These are phyloP conservation scores for Aspergillus ustus DNA, from an alignment of 2,329 filamentous ascomycete genomes.

Conservation along the genomic window DNA sequence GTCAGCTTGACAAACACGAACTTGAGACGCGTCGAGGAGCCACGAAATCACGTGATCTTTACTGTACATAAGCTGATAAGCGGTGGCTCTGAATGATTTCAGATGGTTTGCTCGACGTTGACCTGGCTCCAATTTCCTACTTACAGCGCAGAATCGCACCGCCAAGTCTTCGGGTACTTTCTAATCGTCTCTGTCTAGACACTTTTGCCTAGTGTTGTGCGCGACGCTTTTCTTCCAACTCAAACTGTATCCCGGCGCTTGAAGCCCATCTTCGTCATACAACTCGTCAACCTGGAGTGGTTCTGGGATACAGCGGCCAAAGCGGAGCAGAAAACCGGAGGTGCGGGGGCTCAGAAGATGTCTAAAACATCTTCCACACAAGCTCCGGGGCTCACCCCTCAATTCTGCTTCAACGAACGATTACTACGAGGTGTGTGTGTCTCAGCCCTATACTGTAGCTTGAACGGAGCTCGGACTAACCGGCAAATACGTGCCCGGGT, in stretches of 20 bases:
- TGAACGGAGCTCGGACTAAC: conserved; percentile 14
- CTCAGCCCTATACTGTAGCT: background rate
- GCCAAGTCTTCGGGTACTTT: background rate
- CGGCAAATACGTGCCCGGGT: conserved; percentile 4
- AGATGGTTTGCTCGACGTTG: background rate
- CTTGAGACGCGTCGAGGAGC: conserved; percentile 24
- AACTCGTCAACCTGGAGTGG: conserved; percentile 45
- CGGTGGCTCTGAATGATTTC: conserved; percentile 13
- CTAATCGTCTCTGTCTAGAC: background rate
- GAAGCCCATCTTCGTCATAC: background rate
- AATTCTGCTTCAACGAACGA: conserved; percentile 77
- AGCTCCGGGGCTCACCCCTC: conserved; percentile 65
- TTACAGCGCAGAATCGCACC: background rate
- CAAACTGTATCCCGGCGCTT: background rate
- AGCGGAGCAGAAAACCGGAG: conserved; percentile 30
- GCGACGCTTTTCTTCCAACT: background rate
- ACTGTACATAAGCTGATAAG: conserved; percentile 15
- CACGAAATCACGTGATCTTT: conserved; percentile 34
- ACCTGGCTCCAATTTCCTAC: background rate
- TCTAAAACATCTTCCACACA: conserved; percentile 42
- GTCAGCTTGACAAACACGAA: conserved; percentile 12
- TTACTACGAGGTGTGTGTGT: conserved; percentile 71
- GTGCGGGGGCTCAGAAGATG: conserved; percentile 39
- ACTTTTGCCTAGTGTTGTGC: background rate
- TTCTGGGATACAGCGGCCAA: conserved; percentile 39